Conservation (phyloP, 768 basidiomycete species). For the Cystobasidium onofrii region DNA sequence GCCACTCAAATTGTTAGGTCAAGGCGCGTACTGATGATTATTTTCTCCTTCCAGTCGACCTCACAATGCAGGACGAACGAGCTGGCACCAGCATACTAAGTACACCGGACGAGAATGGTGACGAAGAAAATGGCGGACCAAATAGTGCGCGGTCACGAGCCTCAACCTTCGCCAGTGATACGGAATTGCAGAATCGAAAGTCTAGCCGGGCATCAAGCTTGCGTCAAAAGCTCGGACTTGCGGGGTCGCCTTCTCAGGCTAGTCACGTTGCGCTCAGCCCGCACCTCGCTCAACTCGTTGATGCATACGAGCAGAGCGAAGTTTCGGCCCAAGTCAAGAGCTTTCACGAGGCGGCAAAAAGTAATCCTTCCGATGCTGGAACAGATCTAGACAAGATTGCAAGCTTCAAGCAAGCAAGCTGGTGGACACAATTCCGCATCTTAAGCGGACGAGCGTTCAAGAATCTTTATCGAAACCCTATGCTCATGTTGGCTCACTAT, state of each 20-base stretch:
- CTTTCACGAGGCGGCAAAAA: conserved; percentile 44
- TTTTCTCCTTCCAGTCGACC: conserved; percentile 53
- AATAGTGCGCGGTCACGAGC: neutral
- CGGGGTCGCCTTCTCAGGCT: conserved; percentile 20
- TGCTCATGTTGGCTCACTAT: conserved; percentile 84
- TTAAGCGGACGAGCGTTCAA: conserved; percentile 95
- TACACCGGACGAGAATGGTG: conserved; percentile 41
- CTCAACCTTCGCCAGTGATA: conserved; percentile 29
- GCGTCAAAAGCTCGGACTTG: conserved; percentile 7
- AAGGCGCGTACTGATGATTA: neutral
- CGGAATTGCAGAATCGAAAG: conserved; percentile 35
- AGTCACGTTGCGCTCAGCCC: conserved; percentile 49
- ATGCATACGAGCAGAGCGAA: conserved; percentile 60
- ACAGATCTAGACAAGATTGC: conserved; percentile 59
- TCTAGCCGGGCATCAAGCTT: neutral
- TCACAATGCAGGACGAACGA: conserved; percentile 55
- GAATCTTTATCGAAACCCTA: conserved; percentile 91
- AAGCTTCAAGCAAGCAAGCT: conserved; percentile 63
- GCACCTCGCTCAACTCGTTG: conserved; percentile 63
- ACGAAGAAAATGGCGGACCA: conserved; percentile 60
- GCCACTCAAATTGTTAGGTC: conserved; percentile 42
- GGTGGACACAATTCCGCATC: conserved; percentile 83
- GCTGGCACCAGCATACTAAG: neutral
- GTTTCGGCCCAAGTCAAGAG: conserved; percentile 48
- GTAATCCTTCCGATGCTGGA: conserved; percentile 50